Evolutionary conservation across 2,329 filamentous ascomycete species (phyloP).

Genomic region (Aspergillus carbonarius): DNA sequence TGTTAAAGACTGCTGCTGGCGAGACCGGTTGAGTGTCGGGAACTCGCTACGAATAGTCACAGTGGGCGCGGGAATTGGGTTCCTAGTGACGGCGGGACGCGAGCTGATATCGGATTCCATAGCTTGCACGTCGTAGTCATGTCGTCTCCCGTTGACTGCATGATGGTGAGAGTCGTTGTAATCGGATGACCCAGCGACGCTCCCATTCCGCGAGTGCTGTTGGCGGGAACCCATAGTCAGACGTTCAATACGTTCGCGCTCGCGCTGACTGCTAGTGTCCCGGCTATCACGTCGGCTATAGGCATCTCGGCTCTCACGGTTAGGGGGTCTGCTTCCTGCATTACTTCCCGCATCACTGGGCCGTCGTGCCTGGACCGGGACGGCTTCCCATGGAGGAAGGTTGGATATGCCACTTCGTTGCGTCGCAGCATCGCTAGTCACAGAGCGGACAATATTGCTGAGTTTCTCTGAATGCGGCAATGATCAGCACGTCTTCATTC

Average conservation of each 20-base stretch:
- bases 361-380: slow-evolving; percentile 32
- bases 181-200: slow-evolving; percentile 71
- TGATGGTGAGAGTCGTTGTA: slow-evolving; percentile 71
- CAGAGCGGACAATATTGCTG: slow-evolving; percentile 85
- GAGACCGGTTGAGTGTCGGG: slow-evolving; percentile 85
- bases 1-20: slow-evolving; percentile 91
- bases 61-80: slow-evolving; percentile 83
- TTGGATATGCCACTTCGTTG: slow-evolving; percentile 55
- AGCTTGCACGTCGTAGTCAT: slow-evolving; percentile 94
- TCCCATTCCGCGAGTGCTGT: slow-evolving; percentile 73
- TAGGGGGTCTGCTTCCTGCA: slow-evolving; percentile 27
- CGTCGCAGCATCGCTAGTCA: slow-evolving; percentile 63
- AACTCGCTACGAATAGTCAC: slow-evolving; percentile 98
- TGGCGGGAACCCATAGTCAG: slow-evolving; percentile 41
- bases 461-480: slow-evolving; percentile 71
- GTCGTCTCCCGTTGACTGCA: slow-evolving; percentile 65
- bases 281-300: slow-evolving; percentile 41
- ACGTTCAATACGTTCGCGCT: slow-evolving; percentile 44
- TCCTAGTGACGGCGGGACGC: slow-evolving; percentile 65
- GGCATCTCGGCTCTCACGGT: slow-evolving; percentile 29
- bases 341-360: slow-evolving; percentile 34
- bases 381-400: slow-evolving; percentile 59
- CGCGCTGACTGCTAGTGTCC: slow-evolving; percentile 42
- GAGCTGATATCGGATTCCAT: slow-evolving; percentile 85
- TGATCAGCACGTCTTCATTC: slow-evolving; percentile 23